Evolutionary conservation across 495 filamentous ascomycete species (phyloP).

Genomic region (Schizothecium vesticola): DNA sequence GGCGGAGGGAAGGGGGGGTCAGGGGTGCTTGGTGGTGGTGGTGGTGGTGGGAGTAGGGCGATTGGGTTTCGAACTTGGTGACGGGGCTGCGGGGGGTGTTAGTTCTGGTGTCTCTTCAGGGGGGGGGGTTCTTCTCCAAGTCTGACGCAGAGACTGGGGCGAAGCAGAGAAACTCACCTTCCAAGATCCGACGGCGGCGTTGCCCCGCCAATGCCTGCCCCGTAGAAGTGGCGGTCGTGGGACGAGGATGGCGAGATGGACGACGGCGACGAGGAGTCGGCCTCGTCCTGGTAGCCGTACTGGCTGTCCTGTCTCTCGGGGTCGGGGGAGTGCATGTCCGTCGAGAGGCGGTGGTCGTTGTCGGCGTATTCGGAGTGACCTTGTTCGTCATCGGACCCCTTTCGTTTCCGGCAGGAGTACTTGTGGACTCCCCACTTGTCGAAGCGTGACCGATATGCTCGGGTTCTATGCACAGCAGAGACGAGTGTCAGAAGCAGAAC

Average conservation of each 20-base stretch:
- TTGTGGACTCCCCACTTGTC: conserved; percentile 42
- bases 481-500: neutral
- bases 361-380: conserved; percentile 5
- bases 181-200: neutral
- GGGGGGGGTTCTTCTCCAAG: neutral
- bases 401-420: conserved; percentile 36
- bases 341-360: neutral
- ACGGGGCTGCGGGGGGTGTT: neutral
- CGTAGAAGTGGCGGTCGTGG: neutral
- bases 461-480: conserved; percentile 20
- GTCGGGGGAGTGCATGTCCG: neutral
- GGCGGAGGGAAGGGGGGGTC: neutral
- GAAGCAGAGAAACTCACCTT: neutral
- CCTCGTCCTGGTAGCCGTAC: neutral
- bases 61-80: neutral
- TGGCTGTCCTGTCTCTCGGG: neutral
- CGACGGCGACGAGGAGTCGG: neutral
- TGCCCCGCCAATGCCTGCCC: neutral
- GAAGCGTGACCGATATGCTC: conserved; percentile 42
- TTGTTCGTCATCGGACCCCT: conserved; percentile 7
- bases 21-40: neutral
- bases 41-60: too few relatives aligned
- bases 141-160: neutral
- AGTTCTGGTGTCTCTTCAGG: neutral
- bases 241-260: neutral